phyloP scores from a whole-genome alignment of 2,329 filamentous ascomycete species.

The Graphilbum sp. region DNA sequence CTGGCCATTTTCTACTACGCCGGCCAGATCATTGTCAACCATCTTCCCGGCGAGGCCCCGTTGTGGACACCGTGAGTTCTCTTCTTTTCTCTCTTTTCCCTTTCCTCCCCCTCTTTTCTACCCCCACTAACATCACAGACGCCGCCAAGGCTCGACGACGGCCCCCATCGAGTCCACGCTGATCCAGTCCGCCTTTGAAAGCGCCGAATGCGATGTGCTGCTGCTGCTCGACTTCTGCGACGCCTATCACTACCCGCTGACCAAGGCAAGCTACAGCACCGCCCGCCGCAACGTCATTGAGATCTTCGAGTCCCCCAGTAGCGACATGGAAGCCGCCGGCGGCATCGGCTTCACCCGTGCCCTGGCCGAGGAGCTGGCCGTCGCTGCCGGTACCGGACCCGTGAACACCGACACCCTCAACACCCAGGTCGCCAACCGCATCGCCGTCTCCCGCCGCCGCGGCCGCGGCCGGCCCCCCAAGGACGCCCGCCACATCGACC shows the following conservation, averaged over 20 bases:
- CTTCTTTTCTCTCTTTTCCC: neutral
- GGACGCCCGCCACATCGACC: slow-evolving; percentile 3
- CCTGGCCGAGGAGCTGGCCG: slow-evolving; percentile 7
- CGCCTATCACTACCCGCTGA: slow-evolving; percentile 4
- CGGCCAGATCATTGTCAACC: slow-evolving; percentile 5
- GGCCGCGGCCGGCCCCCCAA: slow-evolving; percentile 8
- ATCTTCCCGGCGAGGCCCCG: slow-evolving; percentile 1
- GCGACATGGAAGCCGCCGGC: slow-evolving; percentile 1
- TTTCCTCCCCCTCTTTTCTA: neutral
- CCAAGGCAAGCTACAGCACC: slow-evolving; percentile 1
- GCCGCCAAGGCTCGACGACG: neutral
- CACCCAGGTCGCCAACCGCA: slow-evolving; percentile 3
- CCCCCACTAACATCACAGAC: slow-evolving; percentile 1
- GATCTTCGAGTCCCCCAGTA: slow-evolving; percentile 5
- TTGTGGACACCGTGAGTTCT: slow-evolving; percentile 8
- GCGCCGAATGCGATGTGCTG: slow-evolving; percentile 6
- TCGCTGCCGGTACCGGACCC: neutral
- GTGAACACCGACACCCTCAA: slow-evolving; percentile 3
- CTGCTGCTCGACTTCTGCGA: slow-evolving; percentile 8
- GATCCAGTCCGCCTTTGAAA: slow-evolving; percentile 8
- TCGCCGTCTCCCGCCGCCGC: slow-evolving; percentile 5
- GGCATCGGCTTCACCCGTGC: slow-evolving; percentile 6
- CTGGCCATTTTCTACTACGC: slow-evolving; percentile 10
- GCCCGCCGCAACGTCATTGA: slow-evolving; percentile 7
- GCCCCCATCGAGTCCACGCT: slow-evolving; percentile 2